Conservation (phyloP, 805 yeast genomes). For the Blastobotrys americana region DNA sequence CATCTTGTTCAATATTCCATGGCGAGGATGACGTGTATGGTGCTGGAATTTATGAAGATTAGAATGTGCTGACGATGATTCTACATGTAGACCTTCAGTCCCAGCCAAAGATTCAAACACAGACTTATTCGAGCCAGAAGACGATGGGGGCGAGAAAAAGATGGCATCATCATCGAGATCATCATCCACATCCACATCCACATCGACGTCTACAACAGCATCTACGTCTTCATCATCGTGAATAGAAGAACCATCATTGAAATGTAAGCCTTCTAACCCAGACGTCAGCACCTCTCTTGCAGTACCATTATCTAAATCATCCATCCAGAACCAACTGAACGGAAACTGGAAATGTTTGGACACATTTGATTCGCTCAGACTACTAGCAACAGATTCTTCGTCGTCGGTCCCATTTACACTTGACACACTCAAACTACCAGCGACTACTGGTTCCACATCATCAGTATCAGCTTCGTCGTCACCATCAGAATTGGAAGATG, state of each 20-base stretch:
- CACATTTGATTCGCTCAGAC: neutral
- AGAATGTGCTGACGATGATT: too few relatives aligned
- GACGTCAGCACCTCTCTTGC: neutral
- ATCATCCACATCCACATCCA: conserved; percentile 5
- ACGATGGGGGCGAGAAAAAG: conserved; percentile 2
- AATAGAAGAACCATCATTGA: neutral
- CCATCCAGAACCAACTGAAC: conserved; percentile 5
- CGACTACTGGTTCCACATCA: neutral
- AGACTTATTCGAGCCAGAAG: neutral
- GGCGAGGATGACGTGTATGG: too few relatives aligned
- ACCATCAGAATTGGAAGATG: neutral
- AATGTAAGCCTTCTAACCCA: neutral
- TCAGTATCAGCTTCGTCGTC: conserved; percentile 1
- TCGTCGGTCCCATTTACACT: too few relatives aligned
- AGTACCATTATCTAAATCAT: neutral
- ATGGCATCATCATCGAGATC: neutral
- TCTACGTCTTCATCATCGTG: conserved; percentile 7
- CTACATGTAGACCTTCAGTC: too few relatives aligned
- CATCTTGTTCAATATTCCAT: neutral
- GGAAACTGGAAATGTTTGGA: neutral
- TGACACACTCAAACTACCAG: too few relatives aligned
- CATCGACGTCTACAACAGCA: conserved; percentile 6
- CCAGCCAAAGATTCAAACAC: neutral
- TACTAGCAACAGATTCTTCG: neutral
- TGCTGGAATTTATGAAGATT: too few relatives aligned